Base-by-base conservation (phyloP, 2,329 filamentous ascomycete species). In the Fusarium secorum region DNA sequence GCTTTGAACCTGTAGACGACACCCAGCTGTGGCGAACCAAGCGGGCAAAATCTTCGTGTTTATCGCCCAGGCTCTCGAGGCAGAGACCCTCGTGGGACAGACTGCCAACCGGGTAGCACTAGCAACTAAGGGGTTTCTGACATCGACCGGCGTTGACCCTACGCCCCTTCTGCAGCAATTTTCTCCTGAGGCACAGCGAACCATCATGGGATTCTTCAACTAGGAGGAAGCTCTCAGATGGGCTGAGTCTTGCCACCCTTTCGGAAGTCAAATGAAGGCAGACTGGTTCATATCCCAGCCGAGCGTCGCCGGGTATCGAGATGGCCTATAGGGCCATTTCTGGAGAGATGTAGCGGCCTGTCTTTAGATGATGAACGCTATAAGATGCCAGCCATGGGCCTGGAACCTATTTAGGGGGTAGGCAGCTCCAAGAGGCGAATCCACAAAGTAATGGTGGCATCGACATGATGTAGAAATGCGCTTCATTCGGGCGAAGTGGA, bases 51-150 rank as follows among this genome's bases (percentile, higher is more conserved):
- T 95, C 65, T 98, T 99, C 78, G 89, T 91, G 30, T 92, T 90
- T 76, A 93, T 98, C 60, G 93, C 91, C 30, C 91, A 97, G 80
- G 95, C 95, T 24, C 89, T 99, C 18, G 95, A 98, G 78, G 92
- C 93, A 10, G 94, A 97, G 78, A 95, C 95, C 22, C 85, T 99
- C 42, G 93, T 95, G 78, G 95, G 95, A 24, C 90, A 94, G 78
- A 94, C 92, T 24, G 93, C 93, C 30, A 88, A 85, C 67, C 90
- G 91, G 67, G 92, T 97, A 62, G 93, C 94, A 35, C 85, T 85
- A 46, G 90, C 93, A 4, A 93, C 93, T 38, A 97, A 97, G 83
- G 84, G 88, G 56, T 86, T 99, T 54, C 87, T 97, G 42, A 87
- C 90, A 66, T 87, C 88, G 33, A 91, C 94, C 9, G 90, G 89